A percentile compares a stretch with the other conserved stretches of the same genome.
These are phyloP conservation scores for Aspergillus funiculosus DNA, from an alignment of 495 filamentous ascomycete species.

Conservation along the genomic window DNA sequence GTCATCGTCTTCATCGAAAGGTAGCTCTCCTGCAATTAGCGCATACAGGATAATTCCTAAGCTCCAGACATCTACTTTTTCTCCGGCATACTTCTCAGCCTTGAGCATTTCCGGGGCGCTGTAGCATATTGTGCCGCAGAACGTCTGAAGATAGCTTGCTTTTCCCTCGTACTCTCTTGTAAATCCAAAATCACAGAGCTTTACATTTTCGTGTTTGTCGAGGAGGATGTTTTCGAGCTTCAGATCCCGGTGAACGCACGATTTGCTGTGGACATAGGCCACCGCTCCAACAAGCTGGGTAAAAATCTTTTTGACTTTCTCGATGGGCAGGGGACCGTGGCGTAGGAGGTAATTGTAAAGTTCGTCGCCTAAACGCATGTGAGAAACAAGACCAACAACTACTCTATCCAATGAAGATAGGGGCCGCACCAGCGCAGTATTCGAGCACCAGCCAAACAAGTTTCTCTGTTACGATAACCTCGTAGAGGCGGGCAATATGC, in stretches of 20 bases:
- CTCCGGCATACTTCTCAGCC: conserved; percentile 94
- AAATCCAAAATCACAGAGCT: conserved; percentile 98
- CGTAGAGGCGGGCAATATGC: conserved; percentile 93
- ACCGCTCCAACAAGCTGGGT: conserved; percentile 94
- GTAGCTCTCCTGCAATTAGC: conserved; percentile 83
- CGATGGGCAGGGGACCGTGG: conserved; percentile 74
- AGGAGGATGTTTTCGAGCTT: conserved; percentile 97
- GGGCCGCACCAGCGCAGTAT: conserved; percentile 80
- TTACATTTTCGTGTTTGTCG: conserved; percentile 96
- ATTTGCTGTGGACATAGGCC: conserved; percentile 89
- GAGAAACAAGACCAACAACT: conserved; percentile 15
- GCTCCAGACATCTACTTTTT: conserved; percentile 98
- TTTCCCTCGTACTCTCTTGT: conserved; percentile 96
- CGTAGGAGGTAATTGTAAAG: conserved; percentile 91
- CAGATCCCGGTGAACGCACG: conserved; percentile 92
- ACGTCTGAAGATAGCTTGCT: conserved; percentile 91
- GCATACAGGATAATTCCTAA: conserved; percentile 94
- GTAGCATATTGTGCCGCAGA: conserved; percentile 96
- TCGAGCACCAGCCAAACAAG: conserved; percentile 95
- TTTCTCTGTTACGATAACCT: conserved; percentile 92
- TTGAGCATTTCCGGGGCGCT: conserved; percentile 98
- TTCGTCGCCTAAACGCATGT: conserved; percentile 66
- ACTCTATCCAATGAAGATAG: neutral
- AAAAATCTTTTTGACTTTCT: conserved; percentile 93
- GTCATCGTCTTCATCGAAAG: conserved; percentile 94